phyloP scores from a whole-genome alignment of 2,329 filamentous ascomycete species.

The Fusarium devonianum region DNA sequence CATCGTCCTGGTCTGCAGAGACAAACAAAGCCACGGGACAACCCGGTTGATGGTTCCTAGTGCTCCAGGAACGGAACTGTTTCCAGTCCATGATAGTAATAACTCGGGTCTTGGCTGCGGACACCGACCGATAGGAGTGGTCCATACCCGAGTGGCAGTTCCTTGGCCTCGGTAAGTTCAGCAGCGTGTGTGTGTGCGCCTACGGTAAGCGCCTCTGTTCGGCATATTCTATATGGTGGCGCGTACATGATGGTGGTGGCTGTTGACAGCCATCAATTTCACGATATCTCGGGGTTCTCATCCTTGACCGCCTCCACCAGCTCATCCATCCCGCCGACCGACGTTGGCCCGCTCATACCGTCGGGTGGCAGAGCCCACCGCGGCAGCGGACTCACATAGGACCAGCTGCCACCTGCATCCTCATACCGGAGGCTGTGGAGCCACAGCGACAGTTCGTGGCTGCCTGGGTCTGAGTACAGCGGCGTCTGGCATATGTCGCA shows the following conservation, averaged over 20 bases:
- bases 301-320: slow-evolving; percentile 63
- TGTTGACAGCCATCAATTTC: slow-evolving; percentile 24
- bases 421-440: slow-evolving; percentile 92
- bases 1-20: slow-evolving; percentile 24
- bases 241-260: slow-evolving; percentile 10
- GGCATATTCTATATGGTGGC: slow-evolving; percentile 26
- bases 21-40: slow-evolving; percentile 3
- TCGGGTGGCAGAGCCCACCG: slow-evolving; percentile 84
- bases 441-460: slow-evolving; percentile 91
- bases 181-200: slow-evolving; percentile 19
- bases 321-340: slow-evolving; percentile 68
- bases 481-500: slow-evolving; percentile 86
- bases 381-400: slow-evolving; percentile 84
- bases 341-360: slow-evolving; percentile 73
- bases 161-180: slow-evolving; percentile 8
- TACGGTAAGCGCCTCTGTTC: slow-evolving; percentile 16
- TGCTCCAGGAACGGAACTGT: slow-evolving; percentile 4
- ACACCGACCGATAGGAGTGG: background rate
- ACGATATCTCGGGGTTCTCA: slow-evolving; percentile 51
- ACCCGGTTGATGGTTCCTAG: slow-evolving; percentile 4
- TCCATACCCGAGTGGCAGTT: slow-evolving; percentile 22
- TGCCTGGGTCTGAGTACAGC: slow-evolving; percentile 89
- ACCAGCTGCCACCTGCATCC: slow-evolving; percentile 83
- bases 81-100: background rate
- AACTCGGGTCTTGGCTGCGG: slow-evolving; percentile 1